Percentiles rank a stretch among this genome's conserved stretches.
phyloP scores from a whole-genome alignment of 345 rosid genomes.

The Lepidium africanum region DNA sequence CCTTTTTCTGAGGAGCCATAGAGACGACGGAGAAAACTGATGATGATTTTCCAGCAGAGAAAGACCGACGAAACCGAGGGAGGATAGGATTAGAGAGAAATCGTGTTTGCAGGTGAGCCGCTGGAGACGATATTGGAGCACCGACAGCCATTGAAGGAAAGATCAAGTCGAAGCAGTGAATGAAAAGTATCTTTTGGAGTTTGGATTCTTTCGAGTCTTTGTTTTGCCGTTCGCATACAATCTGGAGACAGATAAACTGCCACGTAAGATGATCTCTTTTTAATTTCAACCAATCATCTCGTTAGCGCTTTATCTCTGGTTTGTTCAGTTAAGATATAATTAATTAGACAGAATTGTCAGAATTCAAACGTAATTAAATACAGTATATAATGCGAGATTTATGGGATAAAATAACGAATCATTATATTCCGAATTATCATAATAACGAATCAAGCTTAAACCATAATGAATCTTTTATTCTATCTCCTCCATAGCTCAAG shows the following conservation, averaged over 20 bases:
- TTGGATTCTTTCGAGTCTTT: conserved; percentile 6
- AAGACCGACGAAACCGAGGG: conserved; percentile 15
- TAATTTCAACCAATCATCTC: conserved; percentile 23
- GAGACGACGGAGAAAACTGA: conserved; percentile 43
- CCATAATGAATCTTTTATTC: conserved; percentile 15
- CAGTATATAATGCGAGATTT: too few relatives aligned
- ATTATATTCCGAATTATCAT: neutral
- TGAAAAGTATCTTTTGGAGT: neutral
- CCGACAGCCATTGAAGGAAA: conserved; percentile 47
- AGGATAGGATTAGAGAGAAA: conserved; percentile 28
- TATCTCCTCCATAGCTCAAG: conserved; percentile 10
- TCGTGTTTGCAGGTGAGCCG: conserved; percentile 31
- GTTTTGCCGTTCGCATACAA: conserved; percentile 12
- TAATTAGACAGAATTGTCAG: neutral
- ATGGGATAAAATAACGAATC: conserved; percentile 10
- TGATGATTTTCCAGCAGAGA: conserved; percentile 27
- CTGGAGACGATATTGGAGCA: conserved; percentile 44
- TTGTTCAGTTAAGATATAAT: neutral
- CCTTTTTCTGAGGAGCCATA: conserved; percentile 87
- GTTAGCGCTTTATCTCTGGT: conserved; percentile 19
- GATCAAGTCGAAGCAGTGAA: neutral
- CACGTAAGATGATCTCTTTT: conserved; percentile 23
- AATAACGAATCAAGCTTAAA: neutral
- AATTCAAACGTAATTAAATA: neutral
- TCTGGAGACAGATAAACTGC: conserved; percentile 30